phyloP scores from a whole-genome alignment of 2,329 filamentous ascomycete species.

The Diaporthe destruens region DNA sequence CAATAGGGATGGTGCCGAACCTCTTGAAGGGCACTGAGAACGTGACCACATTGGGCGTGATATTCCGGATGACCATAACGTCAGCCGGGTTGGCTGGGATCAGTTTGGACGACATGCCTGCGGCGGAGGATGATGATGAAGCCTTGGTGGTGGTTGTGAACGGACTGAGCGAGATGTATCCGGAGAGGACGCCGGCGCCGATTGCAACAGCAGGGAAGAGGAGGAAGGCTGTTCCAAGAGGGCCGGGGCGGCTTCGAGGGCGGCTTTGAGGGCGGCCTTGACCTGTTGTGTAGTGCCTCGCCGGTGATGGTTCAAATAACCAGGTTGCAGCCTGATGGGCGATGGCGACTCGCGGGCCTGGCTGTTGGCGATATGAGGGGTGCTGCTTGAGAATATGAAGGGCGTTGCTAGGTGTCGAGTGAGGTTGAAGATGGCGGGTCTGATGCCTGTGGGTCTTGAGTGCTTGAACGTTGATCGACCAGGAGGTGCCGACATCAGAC shows the following conservation, averaged over 20 bases:
- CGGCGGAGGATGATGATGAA: slow-evolving; percentile 6
- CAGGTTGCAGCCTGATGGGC: slow-evolving; percentile 14
- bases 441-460: slow-evolving; percentile 24
- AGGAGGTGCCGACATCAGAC: slow-evolving; percentile 12
- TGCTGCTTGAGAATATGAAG: not conserved
- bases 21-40: slow-evolving; percentile 87
- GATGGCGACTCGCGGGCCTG: not conserved
- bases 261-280: not conserved
- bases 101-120: slow-evolving; percentile 71
- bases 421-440: slow-evolving; percentile 23
- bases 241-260: slow-evolving; percentile 21
- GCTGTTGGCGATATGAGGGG: slow-evolving; percentile 2
- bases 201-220: slow-evolving; percentile 41
- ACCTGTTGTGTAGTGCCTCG: slow-evolving; percentile 26
- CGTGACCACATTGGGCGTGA: slow-evolving; percentile 83
- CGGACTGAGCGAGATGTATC: slow-evolving; percentile 37
- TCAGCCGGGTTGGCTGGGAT: slow-evolving; percentile 79
- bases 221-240: slow-evolving; percentile 36
- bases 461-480: slow-evolving; percentile 6
- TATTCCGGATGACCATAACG: slow-evolving; percentile 89
- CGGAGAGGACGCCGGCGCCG: slow-evolving; percentile 31
- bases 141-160: slow-evolving; percentile 32
- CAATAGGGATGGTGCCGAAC: slow-evolving; percentile 83
- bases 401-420: not conserved
- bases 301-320: not conserved